Percentiles rank a stretch among this genome's conserved stretches.
Evolutionary conservation across 768 basidiomycete species (phyloP).

Genomic region (Leccinum boreale): DNA sequence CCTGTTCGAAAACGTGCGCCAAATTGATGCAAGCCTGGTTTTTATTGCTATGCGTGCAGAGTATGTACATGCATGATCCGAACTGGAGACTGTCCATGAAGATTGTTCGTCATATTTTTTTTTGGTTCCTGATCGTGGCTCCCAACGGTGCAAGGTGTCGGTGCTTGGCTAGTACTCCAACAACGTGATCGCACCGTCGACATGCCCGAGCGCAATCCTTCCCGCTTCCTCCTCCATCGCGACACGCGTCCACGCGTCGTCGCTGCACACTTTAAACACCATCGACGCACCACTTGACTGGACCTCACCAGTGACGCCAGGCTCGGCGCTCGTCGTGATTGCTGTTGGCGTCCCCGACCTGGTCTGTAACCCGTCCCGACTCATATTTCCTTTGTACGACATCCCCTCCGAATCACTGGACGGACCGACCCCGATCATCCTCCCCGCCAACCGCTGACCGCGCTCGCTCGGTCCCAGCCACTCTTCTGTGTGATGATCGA

Average conservation of each 20-base stretch:
- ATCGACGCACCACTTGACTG: conserved; percentile 21
- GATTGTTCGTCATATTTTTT: too few relatives aligned
- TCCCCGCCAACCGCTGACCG: conserved; percentile 62
- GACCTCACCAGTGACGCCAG: too few relatives aligned
- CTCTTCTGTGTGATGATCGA: conserved; percentile 60
- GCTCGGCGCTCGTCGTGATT: background rate
- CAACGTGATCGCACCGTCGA: conserved; percentile 47
- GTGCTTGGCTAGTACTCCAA: conserved; percentile 41
- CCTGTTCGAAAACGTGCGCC: too few relatives aligned
- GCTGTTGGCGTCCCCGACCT: background rate
- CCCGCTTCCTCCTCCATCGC: conserved; percentile 40
- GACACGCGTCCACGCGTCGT: conserved; percentile 46
- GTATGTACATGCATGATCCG: too few relatives aligned
- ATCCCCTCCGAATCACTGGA: background rate
- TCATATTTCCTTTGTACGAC: background rate
- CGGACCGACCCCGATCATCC: background rate
- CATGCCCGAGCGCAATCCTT: conserved; percentile 33
- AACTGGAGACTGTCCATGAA: too few relatives aligned
- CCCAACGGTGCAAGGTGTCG: too few relatives aligned
- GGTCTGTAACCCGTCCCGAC: background rate
- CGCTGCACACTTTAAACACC: conserved; percentile 44
- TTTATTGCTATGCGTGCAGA: too few relatives aligned
- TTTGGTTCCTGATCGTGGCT: too few relatives aligned
- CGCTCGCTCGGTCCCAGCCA: conserved; percentile 41
- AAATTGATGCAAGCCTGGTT: too few relatives aligned